Base-by-base conservation (phyloP, 1,139 yeast species). In the Geotrichum cucujoidarum region DNA sequence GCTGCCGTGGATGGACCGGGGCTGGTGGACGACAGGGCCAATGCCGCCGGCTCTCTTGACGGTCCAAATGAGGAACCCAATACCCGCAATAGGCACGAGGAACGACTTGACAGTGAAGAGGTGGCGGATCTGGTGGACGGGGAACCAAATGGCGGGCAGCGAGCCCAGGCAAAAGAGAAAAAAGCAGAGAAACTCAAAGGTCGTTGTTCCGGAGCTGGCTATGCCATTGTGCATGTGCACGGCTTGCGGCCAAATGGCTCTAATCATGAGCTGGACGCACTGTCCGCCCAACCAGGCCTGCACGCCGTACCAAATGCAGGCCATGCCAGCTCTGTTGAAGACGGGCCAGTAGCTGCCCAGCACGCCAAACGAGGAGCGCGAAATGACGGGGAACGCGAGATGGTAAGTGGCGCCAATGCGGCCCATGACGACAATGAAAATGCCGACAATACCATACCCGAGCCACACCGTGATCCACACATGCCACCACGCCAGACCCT, bases 401-500 rank as follows among this genome's bases (percentile, higher is more conserved):
- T 68, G 73, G 48, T 65, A 67, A 33, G 58, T 59, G 16, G 67
- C 62, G 40, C 74, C 73, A 22, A 65, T 60, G 29, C 70, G 58
- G 20, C 69, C 70, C 34, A 59, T 60, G 45, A 63, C 43, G 17
- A 65, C 62, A 17, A 70, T 64, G 45, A 67, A 58, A 11, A 51
- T 31, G 2, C 60, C 68, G 11, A 69, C 58, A 21, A 67, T 45
- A 32, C 63, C 53, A 50, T 67, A 65, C 4, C 70, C 71, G 20
- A 64, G 50, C 94, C 95, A 85, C 21, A 87, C 90, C 0, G 92
- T 77, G 30, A 86, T 63, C 95, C 95, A 87, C 14, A 85, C 81
- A 64, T 81, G 89, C 94, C 95, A 87, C 95, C 95, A 86, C 16
- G 81, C 78, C 67, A 87, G 70, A 6, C 92, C 92, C 36, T 77